Conservation (phyloP, 1,284 basidiomycete species). For the Puccinia sorghi region DNA sequence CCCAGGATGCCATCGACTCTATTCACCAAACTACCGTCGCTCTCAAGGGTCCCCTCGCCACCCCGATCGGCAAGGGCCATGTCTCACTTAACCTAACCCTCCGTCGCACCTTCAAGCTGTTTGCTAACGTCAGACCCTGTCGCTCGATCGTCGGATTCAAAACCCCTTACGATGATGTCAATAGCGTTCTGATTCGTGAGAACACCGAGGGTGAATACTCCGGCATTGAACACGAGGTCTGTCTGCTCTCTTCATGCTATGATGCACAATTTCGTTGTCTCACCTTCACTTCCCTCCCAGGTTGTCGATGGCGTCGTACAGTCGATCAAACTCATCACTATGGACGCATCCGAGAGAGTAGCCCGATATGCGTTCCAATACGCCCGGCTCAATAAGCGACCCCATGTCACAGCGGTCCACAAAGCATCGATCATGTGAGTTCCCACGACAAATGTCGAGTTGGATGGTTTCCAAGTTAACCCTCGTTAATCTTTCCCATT, state of each 20-base stretch:
- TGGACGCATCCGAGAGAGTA: constrained; percentile 97
- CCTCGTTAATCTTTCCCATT: background rate
- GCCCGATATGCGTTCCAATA: constrained; percentile 99
- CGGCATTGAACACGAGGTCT: constrained; percentile 93
- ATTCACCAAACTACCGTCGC: constrained; percentile 98
- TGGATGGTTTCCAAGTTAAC: background rate
- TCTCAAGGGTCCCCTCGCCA: constrained; percentile 71
- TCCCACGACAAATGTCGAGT: background rate
- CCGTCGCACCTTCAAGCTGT: constrained; percentile 94
- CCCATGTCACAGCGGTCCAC: constrained; percentile 96
- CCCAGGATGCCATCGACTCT: constrained; percentile 83
- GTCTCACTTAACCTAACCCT: constrained; percentile 97
- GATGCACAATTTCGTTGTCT: no score
- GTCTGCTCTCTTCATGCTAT: background rate
- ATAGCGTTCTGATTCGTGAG: constrained; percentile 97
- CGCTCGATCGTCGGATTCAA: constrained; percentile 94
- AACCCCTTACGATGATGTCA: constrained; percentile 97
- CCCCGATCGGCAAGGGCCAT: constrained; percentile 94
- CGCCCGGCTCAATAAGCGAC: constrained; percentile 80
- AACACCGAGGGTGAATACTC: constrained; percentile 99
- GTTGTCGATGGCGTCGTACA: constrained; percentile 93
- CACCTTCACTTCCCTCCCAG: background rate
- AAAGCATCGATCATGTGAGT: constrained; percentile 97
- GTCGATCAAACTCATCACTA: constrained; percentile 99
- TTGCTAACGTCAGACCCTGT: constrained; percentile 97